A percentile compares a stretch with the other conserved stretches of the same genome.
These are phyloP conservation scores for Plasmodium cynomolgi DNA, from an alignment of 169 alveolate species.

Conservation along the genomic window DNA sequence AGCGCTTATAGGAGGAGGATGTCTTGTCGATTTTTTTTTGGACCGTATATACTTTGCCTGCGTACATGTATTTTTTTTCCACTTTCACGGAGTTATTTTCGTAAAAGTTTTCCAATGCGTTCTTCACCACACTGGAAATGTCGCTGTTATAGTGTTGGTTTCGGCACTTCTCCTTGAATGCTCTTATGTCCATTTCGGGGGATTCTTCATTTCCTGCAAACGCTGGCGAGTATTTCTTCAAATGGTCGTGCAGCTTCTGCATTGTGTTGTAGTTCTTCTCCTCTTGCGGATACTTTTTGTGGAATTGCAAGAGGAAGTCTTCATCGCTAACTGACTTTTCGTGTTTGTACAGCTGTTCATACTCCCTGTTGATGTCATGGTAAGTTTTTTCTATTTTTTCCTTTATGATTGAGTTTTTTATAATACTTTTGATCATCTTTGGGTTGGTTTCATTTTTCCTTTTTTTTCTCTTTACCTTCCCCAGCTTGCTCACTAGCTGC, in stretches of 20 bases:
- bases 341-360: slow-evolving; percentile 40
- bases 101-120: slow-evolving; percentile 35
- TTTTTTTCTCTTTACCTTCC: slow-evolving; percentile 2
- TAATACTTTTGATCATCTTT: not conserved
- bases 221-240: slow-evolving; percentile 35
- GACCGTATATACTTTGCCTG: slow-evolving; percentile 47
- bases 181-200: not conserved
- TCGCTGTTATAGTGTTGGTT: slow-evolving; percentile 4
- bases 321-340: slow-evolving; percentile 15
- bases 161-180: slow-evolving; percentile 15
- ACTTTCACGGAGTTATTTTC: slow-evolving; percentile 32
- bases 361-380: slow-evolving; percentile 41
- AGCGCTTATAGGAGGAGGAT: slow-evolving; percentile 42
- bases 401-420: slow-evolving; percentile 38
- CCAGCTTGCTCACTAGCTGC: not conserved
- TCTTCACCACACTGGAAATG: slow-evolving; percentile 11
- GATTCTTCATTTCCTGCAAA: not conserved
- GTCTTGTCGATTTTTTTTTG: slow-evolving; percentile 68
- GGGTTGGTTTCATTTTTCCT: not conserved
- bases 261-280: slow-evolving; percentile 39
- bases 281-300: slow-evolving; percentile 48
- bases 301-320: slow-evolving; percentile 62
- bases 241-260: slow-evolving; percentile 18
- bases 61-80: slow-evolving; percentile 71
- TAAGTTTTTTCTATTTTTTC: slow-evolving; percentile 66